These are phyloP conservation scores for Diplodia seriata DNA, from an alignment of 2,329 filamentous ascomycete species.

Conservation along the genomic window DNA sequence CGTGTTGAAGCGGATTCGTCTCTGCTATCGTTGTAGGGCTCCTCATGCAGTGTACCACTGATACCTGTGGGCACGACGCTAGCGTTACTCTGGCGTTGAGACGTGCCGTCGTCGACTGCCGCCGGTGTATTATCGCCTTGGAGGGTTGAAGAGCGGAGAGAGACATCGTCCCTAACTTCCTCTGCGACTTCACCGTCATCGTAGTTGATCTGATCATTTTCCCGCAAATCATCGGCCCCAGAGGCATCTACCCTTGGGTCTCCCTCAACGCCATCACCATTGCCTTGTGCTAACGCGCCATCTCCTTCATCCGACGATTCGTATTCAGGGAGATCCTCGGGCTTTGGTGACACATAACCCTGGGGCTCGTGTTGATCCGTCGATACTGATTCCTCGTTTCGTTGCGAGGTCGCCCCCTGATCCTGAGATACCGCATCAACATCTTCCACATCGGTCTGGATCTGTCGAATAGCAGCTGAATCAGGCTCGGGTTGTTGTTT, in stretches of 20 bases:
- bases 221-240: constrained; percentile 27
- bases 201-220: constrained; percentile 59
- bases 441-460: background rate
- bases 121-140: constrained; percentile 42
- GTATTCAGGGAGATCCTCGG: constrained; percentile 17
- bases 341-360: background rate
- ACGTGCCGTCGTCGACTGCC: constrained; percentile 27
- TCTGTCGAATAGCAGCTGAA: background rate
- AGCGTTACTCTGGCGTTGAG: background rate
- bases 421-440: background rate
- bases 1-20: background rate
- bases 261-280: background rate
- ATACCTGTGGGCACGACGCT: background rate
- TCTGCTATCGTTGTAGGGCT: background rate
- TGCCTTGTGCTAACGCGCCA: background rate
- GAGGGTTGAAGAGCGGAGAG: constrained; percentile 45
- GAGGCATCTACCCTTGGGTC: background rate
- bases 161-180: constrained; percentile 34
- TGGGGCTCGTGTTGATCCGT: background rate
- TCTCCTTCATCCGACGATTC: constrained; percentile 12
- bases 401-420: background rate
- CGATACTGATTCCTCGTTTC: background rate
- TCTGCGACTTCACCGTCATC: constrained; percentile 55
- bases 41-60: background rate
- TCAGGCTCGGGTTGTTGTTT: background rate